Evolutionary conservation across 441 rosid genomes (phyloP), one percentile per base, ranked within the genome.

Genomic region (Pelargonium fulgidum): DNA sequence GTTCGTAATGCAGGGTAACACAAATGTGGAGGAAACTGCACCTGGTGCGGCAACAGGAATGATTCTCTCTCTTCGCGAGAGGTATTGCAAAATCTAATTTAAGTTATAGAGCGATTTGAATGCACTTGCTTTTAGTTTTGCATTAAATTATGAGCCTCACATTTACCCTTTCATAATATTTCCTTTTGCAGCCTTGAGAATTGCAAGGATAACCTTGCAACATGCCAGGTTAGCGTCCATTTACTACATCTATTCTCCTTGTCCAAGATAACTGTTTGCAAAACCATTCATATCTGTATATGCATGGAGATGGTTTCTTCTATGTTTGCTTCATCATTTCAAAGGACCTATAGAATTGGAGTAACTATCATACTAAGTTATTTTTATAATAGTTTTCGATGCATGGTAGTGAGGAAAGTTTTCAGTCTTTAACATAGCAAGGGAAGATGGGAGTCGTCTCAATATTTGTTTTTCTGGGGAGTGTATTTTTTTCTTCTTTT

Each of bases 1-100:
- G 45, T 70, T 44, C 39, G 48, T 13, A 16, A 67, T 76, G 70
- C 81, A 89, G 97, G 88, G 79, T 45, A 87, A 76, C 36, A 52
- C 83, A 4, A 86, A 89, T 73, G 84, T 80, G 52, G 99, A 90
- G 70, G 99, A 94, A 80, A 88, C 95, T 65, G 86, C 93, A 11
- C 89, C 89, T 42, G 93, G 93, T 75, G 90, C 82, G 58, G 83
- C 91, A 20, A 88, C 93, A 5, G 91, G 88, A 19, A 92, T 88
- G 99, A 92, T 92, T 81, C 78, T 94, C 79, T 76, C 91, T 48
- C 94, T 92, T 67, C 92, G 96, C 58, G 97, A 85, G 85, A 90
- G 98, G 99, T 94, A 78, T 47, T 29, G 7, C 58, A 8, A 65
- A 58, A 44, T 63, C 42, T 12, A 26, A 3, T 22, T 66, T 50